phyloP scores from a whole-genome alignment of 2,329 filamentous ascomycete species.

The Fusarium odoratissimum region DNA sequence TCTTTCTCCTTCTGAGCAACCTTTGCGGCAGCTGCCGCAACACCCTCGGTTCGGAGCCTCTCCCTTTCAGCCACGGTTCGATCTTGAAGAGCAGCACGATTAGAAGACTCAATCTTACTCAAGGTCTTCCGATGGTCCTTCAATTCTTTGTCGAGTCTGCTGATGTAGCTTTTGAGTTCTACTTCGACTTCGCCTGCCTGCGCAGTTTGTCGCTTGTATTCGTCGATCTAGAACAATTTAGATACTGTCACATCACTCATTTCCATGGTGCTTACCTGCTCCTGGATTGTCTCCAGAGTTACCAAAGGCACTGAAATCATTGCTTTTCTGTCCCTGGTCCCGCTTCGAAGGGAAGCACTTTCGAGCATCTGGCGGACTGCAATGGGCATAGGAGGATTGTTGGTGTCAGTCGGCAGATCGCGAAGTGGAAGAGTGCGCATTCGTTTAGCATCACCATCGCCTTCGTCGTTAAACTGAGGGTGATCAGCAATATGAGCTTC shows the following conservation, averaged over 20 bases:
- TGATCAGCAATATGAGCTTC: neutral
- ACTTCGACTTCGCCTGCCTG: slow-evolving; percentile 47
- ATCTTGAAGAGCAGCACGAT: slow-evolving; percentile 63
- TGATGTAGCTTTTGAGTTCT: slow-evolving; percentile 56
- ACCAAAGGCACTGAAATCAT: slow-evolving; percentile 47
- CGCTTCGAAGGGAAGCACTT: slow-evolving; percentile 24
- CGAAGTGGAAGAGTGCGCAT: slow-evolving; percentile 42
- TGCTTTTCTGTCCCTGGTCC: slow-evolving; percentile 30
- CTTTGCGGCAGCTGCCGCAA: slow-evolving; percentile 46
- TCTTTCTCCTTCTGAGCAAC: slow-evolving; percentile 51
- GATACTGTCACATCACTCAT: neutral
- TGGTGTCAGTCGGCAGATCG: slow-evolving; percentile 33
- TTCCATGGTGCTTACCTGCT: slow-evolving; percentile 48
- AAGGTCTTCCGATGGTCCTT: slow-evolving; percentile 59
- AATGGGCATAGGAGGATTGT: slow-evolving; percentile 49
- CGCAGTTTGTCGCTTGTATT: slow-evolving; percentile 43
- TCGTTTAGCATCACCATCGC: slow-evolving; percentile 49
- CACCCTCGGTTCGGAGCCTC: slow-evolving; percentile 53
- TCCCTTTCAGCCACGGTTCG: slow-evolving; percentile 61
- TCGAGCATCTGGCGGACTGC: slow-evolving; percentile 48
- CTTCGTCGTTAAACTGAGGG: slow-evolving; percentile 47
- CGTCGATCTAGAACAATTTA: slow-evolving; percentile 46
- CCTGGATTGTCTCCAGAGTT: slow-evolving; percentile 54
- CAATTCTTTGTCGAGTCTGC: slow-evolving; percentile 58
- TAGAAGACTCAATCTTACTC: slow-evolving; percentile 58